Conservation (phyloP, 352 stramenopile genomes). For the Globisporangium barbulae region DNA sequence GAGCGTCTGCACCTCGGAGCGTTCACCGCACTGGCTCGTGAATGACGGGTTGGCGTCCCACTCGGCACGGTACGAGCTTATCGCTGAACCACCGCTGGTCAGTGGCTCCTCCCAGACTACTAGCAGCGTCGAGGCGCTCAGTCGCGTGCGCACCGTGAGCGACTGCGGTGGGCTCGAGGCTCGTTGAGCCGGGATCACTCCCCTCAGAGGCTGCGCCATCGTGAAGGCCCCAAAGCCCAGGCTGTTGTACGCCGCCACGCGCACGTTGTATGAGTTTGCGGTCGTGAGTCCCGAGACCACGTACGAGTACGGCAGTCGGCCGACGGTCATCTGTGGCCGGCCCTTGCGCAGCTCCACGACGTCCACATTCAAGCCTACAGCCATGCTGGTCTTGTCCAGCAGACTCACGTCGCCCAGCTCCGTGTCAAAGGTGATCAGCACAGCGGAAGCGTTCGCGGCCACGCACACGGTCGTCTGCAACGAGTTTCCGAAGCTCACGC, state of each 20-base stretch:
- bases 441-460: conserved; percentile 18
- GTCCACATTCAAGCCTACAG: conserved; percentile 7
- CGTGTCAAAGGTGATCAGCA: conserved; percentile 62
- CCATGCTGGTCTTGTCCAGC: conserved; percentile 16
- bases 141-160: conserved; percentile 74
- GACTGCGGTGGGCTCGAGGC: conserved; percentile 69
- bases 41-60: conserved; percentile 92
- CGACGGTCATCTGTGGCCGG: conserved; percentile 48
- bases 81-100: conserved; percentile 72
- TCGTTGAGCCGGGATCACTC: conserved; percentile 34
- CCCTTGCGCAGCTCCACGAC: conserved; percentile 53
- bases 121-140: conserved; percentile 53
- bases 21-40: conserved; percentile 70
- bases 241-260: conserved; percentile 93
- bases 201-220: conserved; percentile 29
- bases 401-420: conserved; percentile 45
- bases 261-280: conserved; percentile 82
- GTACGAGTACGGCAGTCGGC: conserved; percentile 77
- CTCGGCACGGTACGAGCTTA: conserved; percentile 91
- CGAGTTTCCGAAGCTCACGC: conserved; percentile 35
- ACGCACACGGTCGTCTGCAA: conserved; percentile 50
- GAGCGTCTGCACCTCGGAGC: conserved; percentile 64
- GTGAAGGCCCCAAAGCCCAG: conserved; percentile 88
- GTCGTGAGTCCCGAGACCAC: conserved; percentile 76
- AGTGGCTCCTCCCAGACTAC: conserved; percentile 76